phyloP scores from a whole-genome alignment of 2,329 filamentous ascomycete species.

The Boeremia exigua region DNA sequence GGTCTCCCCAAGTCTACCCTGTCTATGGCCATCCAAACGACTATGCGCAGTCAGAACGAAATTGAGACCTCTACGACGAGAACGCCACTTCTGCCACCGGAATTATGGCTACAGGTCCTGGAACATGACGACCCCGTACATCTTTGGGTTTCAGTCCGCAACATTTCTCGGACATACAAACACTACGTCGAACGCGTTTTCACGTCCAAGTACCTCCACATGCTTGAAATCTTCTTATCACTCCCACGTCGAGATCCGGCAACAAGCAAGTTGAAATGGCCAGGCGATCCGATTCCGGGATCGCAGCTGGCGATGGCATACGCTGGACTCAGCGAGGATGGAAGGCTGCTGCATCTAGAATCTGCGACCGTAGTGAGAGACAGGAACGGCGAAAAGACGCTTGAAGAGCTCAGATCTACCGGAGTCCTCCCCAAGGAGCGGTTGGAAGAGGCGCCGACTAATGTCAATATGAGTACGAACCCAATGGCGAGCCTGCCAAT shows the following conservation, averaged over 20 bases:
- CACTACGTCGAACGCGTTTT: constrained; percentile 29
- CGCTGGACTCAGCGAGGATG: constrained; percentile 4
- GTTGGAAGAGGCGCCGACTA: constrained; percentile 23
- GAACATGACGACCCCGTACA: constrained; percentile 20
- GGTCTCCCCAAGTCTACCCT: background rate
- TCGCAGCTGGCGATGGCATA: constrained; percentile 21
- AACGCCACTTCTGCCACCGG: constrained; percentile 14
- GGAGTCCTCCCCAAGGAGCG: constrained; percentile 22
- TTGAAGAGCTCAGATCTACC: constrained; percentile 20
- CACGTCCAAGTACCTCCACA: constrained; percentile 19
- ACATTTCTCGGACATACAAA: constrained; percentile 22
- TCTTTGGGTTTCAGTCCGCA: constrained; percentile 28
- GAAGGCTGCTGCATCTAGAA: constrained; percentile 6
- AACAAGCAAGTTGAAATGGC: constrained; percentile 21
- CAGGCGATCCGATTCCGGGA: constrained; percentile 14
- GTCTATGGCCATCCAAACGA: background rate
- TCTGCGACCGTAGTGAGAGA: constrained; percentile 16
- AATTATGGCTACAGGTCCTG: constrained; percentile 29
- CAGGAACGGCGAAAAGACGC: constrained; percentile 5
- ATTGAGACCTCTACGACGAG: background rate
- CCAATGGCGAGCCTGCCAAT: constrained; percentile 19
- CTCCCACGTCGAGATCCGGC: constrained; percentile 29
- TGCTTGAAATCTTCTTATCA: constrained; percentile 18
- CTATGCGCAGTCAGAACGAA: background rate
- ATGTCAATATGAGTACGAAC: constrained; percentile 25